Base-by-base conservation (phyloP, 805 yeast species). In the Saccharomycopsis fibuligera region DNA sequence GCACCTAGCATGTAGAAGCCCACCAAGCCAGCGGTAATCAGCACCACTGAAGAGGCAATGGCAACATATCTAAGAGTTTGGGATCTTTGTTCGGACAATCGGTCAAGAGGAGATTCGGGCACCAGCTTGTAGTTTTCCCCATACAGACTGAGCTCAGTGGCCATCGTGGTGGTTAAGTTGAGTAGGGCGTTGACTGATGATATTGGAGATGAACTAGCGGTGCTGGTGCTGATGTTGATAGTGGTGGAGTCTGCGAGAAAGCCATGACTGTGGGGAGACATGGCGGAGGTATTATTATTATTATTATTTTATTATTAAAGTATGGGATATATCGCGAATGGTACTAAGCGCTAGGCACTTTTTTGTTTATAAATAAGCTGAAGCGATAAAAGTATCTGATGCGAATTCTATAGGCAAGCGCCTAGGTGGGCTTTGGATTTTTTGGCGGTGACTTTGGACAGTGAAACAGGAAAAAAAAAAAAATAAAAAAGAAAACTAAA, bases 1-100 rank as follows among this genome's bases (percentile, higher is more conserved):
- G 83, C 78, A 2, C 70, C 65, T 49, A 80, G 72, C 50, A 74
- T 64, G 61, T 82, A 86, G 50, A 86, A 68, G 5, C 86, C 81
- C 0, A 71, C 55, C 3, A 82, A 56, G n/a, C 90, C 85, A 38
- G 73, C 63, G 2, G 71, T 44, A 1, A 81, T 64, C 16, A 85
- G 78, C 3, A 67, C 50, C 5, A 74, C 62, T 1, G 83, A 70
- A 0, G 83, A 65, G 0, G 74, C 58, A 5, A 80, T 72, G 1
- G 81, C 72, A 21, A 73, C 56, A 30, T 47, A 48, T 21, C 56
- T 35, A 10, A 53, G 45, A 1, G 38, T 42, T 25, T 41, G 47
- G 12, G 49, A 22, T 23, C 48, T 50, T 19, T 41, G 30, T 14
- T 47, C 51, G 16, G 23, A 33, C 14, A 53, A 39, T 23, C 35